A percentile compares a stretch with the other conserved stretches of the same genome.
phyloP scores from a whole-genome alignment of 2,329 filamentous ascomycete species.

The Chaetomiaceae sp. region DNA sequence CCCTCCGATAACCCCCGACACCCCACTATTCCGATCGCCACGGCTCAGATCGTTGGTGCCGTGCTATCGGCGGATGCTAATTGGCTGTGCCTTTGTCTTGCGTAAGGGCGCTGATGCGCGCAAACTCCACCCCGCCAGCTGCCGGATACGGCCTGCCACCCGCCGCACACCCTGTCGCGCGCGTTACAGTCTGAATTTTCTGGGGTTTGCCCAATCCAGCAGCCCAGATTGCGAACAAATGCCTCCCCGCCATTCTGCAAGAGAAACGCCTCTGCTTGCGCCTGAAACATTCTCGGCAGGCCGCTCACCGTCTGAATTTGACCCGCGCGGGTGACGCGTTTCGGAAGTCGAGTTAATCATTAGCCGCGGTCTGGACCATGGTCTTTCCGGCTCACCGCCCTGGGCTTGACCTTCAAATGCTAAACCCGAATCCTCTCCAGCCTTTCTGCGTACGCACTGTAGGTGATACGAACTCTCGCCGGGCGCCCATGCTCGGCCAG shows the following conservation, averaged over 20 bases:
- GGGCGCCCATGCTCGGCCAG: too few relatives aligned
- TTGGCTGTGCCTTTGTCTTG: constrained; percentile 3
- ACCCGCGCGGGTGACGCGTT: neutral
- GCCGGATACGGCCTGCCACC: constrained; percentile 1
- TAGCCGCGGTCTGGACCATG: too few relatives aligned
- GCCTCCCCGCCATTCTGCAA: neutral
- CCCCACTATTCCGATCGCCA: constrained; percentile 14
- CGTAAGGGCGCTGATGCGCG: constrained; percentile 10
- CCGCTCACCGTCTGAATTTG: neutral
- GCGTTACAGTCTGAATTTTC: neutral
- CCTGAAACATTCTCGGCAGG: neutral
- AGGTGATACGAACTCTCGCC: too few relatives aligned
- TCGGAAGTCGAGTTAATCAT: too few relatives aligned
- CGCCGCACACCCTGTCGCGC: neutral
- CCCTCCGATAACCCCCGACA: constrained; percentile 11
- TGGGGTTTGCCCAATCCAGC: neutral
- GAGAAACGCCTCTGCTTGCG: too few relatives aligned
- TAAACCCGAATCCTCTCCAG: neutral
- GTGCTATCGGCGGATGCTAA: constrained; percentile 2
- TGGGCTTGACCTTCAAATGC: neutral
- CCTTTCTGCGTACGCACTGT: too few relatives aligned
- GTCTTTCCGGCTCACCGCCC: neutral
- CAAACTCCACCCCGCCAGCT: constrained; percentile 4
- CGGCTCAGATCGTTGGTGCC: constrained; percentile 1
- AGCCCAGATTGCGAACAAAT: constrained; percentile 1